These are phyloP conservation scores for Pythium plurisporium DNA, from an alignment of 352 stramenopile species.

Conservation along the genomic window DNA sequence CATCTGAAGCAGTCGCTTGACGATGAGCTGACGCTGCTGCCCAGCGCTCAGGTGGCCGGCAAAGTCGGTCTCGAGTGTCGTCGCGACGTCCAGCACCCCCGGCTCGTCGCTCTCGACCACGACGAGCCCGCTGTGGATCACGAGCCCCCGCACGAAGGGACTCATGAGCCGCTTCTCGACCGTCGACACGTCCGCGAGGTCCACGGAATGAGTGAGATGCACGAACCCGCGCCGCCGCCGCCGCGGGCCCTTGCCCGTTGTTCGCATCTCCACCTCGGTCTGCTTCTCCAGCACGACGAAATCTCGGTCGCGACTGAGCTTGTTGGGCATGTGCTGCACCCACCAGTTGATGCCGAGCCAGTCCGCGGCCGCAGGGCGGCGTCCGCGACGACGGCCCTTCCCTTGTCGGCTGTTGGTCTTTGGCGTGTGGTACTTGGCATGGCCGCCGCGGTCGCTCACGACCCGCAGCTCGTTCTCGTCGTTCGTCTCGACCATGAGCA, in stretches of 20 bases:
- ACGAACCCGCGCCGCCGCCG: slow-evolving; percentile 12
- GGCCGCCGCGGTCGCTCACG: not conserved
- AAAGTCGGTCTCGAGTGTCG: slow-evolving; percentile 19
- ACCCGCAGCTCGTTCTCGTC: slow-evolving; percentile 1
- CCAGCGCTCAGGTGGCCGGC: slow-evolving; percentile 1
- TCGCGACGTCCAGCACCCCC: slow-evolving; percentile 14
- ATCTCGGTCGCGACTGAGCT: slow-evolving; percentile 22
- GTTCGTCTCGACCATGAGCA: slow-evolving; percentile 4
- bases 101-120: slow-evolving; percentile 17
- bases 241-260: not conserved
- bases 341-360: slow-evolving; percentile 28
- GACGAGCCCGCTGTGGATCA: slow-evolving; percentile 25
- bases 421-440: not conserved
- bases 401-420: not conserved
- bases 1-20: slow-evolving; percentile 15
- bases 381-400: not conserved
- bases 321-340: slow-evolving; percentile 26
- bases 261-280: slow-evolving; percentile 9
- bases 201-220: slow-evolving; percentile 19
- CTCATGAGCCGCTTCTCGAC: slow-evolving; percentile 10
- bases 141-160: slow-evolving; percentile 13
- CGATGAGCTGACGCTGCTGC: slow-evolving; percentile 15
- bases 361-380: not conserved
- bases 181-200: slow-evolving; percentile 12
- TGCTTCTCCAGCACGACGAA: slow-evolving; percentile 21